Evolutionary conservation across 768 basidiomycete species (phyloP), one percentile per base, ranked within the genome.

Genomic region (Xerocomellus dryophilus): DNA sequence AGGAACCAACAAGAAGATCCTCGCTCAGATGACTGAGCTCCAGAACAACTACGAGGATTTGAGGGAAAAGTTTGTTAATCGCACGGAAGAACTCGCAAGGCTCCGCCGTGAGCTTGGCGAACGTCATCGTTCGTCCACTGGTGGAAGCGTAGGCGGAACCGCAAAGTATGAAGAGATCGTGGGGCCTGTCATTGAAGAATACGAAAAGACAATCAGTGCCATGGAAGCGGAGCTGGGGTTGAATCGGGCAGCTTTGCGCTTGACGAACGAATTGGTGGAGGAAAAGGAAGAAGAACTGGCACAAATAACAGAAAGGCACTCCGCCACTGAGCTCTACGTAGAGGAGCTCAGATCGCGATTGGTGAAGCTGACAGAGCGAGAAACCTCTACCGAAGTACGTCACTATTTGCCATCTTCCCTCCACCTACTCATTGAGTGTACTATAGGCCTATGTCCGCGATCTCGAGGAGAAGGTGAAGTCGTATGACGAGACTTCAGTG

Each of bases 101-200:
- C 76, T 92, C 48, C 80, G 89, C 45, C 79, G 86, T 47, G 90
- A 91, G 63, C 78, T 91, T 20, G 90, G 88, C 36, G 88, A 90
- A 64, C 82, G 77, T 66, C 85, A 88, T 60, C 80, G 88, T 38
- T 62, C 68, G 18, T 82, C 82, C 29, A 65, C 61, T 25, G 78
- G 81, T 8, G 88, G 89, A 27, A 80, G 81, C 32, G 62, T 86
- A 20, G 80, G 82, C 4, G 88, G 83, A 17, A 89, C 85, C 4
- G 85, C 78, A 55, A 87, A 85, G 64, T 93, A 93, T 64, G 92
- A 93, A 65, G 92, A 93, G 71, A 93, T 90, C 58, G 95, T 98
- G 20, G 95, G 93, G 15, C 96, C 96, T 2, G 94, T 99, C 61
- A 97, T 99, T 47, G 91, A 97, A 72, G 94, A 98, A 73, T 99